Evolutionary conservation across 139 green algal species (phyloP).

Genomic region (Chlorella sp.): DNA sequence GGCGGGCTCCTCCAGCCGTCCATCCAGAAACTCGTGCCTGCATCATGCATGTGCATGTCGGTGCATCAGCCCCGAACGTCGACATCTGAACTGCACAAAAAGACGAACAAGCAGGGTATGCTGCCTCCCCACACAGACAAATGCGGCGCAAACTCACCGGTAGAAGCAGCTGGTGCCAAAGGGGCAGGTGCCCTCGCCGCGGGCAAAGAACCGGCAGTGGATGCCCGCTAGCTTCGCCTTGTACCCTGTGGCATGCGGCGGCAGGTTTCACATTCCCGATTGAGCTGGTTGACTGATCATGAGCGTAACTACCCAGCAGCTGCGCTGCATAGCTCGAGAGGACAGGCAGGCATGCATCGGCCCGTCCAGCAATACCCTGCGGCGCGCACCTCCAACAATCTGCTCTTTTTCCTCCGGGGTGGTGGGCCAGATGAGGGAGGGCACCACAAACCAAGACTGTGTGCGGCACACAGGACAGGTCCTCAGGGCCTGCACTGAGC

Average conservation of each 20-base stretch:
- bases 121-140: too few species aligned
- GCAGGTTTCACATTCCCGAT: not conserved
- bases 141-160: too few species aligned
- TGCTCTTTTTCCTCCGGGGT: slow-evolving; percentile 65
- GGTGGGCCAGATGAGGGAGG: slow-evolving; percentile 70
- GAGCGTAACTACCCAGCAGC: too few species aligned
- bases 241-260: slow-evolving; percentile 50
- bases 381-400: slow-evolving; percentile 48
- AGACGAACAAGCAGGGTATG: too few species aligned
- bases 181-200: slow-evolving; percentile 69
- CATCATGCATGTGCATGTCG: too few species aligned
- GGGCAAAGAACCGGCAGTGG: slow-evolving; percentile 58
- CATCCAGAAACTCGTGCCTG: slow-evolving; percentile 72
- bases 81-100: too few species aligned
- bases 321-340: too few species aligned
- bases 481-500: slow-evolving; percentile 62
- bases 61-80: too few species aligned
- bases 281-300: too few species aligned
- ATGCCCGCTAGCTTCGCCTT: slow-evolving; percentile 58
- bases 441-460: slow-evolving; percentile 75
- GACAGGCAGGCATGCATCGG: not conserved
- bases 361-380: too few species aligned
- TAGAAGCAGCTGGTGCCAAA: slow-evolving; percentile 91
- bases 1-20: slow-evolving; percentile 44
- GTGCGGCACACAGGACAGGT: slow-evolving; percentile 83